Evolutionary conservation across 2,329 filamentous ascomycete genomes (phyloP), one percentile per base, ranked within the genome.

Genomic region (Clarireedia hainanense): DNA sequence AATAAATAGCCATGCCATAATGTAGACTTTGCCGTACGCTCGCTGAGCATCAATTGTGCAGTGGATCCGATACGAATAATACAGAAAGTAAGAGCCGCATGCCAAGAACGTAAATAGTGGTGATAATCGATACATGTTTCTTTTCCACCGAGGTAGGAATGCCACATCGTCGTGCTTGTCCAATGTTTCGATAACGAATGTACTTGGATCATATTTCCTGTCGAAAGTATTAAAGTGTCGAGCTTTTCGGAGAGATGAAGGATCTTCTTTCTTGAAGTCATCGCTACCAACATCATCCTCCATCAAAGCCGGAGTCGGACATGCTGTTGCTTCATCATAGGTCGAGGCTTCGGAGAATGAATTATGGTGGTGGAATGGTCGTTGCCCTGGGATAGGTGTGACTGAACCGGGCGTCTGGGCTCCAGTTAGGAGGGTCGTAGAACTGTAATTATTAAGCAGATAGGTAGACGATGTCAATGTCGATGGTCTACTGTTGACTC

Each of bases 1-100:
- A 53, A 83, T 77, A 60, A 83, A 83, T 6, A 80, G 64, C 80
- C 80, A 83, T 2, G 80, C 80, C 46, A 76, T 74, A 4, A 72
- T 70, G 58, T 76, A 83, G 2, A 69, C 70, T 23, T 69, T 64
- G 3, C 65, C 49, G 4, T 69, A 68, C 1, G 67, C 67, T 1
- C 72, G 68, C 61, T 83, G 78, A 0, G 80, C 78, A 46, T 69
- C 68, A n/a, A 79, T 65, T 52, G 81, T 75, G 62, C 78, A 81
- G 50, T 70, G 69, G 30, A 83, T 74, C 39, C 80, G 77, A 52
- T 78, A 68, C 23, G 62, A 72, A 6, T 82, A 75, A 59, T 83
- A 83, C 55, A 67, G 70, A 70, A 65, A 63, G 37, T 64, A 64
- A 5, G 62, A 46, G 9, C 34, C 55, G 12, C 58, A 52, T 37